Base-by-base conservation (phyloP, 2,329 filamentous ascomycete species). In the Colletotrichum camelliae region DNA sequence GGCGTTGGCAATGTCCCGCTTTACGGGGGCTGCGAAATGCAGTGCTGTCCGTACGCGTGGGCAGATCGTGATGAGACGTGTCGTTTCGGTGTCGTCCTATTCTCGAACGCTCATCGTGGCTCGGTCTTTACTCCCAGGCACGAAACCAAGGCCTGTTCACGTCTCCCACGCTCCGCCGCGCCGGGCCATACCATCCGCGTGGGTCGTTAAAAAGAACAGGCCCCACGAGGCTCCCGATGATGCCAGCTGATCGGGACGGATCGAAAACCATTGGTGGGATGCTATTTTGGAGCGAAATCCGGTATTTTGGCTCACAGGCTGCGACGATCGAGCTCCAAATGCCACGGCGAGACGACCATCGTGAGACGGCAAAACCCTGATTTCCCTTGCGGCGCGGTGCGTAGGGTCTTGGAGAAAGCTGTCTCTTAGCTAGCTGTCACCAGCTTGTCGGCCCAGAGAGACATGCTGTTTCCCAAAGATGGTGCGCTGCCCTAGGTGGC, bases 311-410 rank as follows among this genome's bases (percentile, higher is more conserved):
- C 64, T 37, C 69, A 27, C 24, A 29, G 65, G 21, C 24, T 61
- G 29, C 24, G 43, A 58, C 57, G 39, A 74, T 48, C 58, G 24
- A 69, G 18, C 33, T 21, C 39, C 24, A 33, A 29, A 65, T 69
- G 58, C 7, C 65, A 60, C 29, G 18, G 13, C 31, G 7, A 57
- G 58, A 31, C 27, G 21, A 24, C 37, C 24, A 66, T 72, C 37
- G 48, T 24, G 43, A 69, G 24, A 43, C 69, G 55, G 58, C 27
- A 39, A 60, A 76, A 70, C 71, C 74, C 74, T 74, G 74, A 70
- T 74, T 74, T 18, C 21, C 60, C 69, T 64, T 52, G 70, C 62
- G 39, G 64, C 18, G 66, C 70, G 71, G 71, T 74, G 74, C 71
- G 29, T 76, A 74, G 71, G 72, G 74, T 74, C 65, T 67, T 62